Conservation (phyloP, 2,329 filamentous ascomycete genomes). For the Alternaria angustiovoidea region DNA sequence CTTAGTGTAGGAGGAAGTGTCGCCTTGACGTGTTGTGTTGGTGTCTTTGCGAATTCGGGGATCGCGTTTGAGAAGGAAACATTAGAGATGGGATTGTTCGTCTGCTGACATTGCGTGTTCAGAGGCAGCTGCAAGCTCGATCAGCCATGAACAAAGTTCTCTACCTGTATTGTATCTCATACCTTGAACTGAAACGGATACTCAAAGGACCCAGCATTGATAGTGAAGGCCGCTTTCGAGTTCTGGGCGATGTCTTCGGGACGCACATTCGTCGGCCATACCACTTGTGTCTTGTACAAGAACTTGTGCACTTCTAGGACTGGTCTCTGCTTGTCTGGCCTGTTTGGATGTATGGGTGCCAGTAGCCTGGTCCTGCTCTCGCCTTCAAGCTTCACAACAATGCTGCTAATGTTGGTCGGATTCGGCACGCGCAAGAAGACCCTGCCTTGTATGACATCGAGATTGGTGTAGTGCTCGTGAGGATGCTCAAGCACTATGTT, state of each 20-base stretch:
- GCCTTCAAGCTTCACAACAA: slow-evolving; percentile 84
- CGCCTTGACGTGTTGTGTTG: slow-evolving; percentile 75
- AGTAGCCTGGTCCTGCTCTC: slow-evolving; percentile 74
- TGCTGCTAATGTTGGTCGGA: slow-evolving; percentile 58
- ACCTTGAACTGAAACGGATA: slow-evolving; percentile 83
- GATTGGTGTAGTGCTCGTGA: slow-evolving; percentile 79
- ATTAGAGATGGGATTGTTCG: slow-evolving; percentile 50
- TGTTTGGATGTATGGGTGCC: slow-evolving; percentile 55
- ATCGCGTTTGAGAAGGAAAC: slow-evolving; percentile 55
- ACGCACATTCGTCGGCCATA: slow-evolving; percentile 69
- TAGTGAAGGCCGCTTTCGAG: slow-evolving; percentile 61
- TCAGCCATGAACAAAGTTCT: slow-evolving; percentile 1
- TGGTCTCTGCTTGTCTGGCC: slow-evolving; percentile 54
- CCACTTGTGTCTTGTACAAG: slow-evolving; percentile 74
- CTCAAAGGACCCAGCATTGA: slow-evolving; percentile 74
- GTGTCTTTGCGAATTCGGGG: slow-evolving; percentile 56
- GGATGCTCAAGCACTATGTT: slow-evolving; percentile 70
- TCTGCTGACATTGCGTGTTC: slow-evolving; percentile 71
- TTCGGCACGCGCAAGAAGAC: slow-evolving; percentile 56
- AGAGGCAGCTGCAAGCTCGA: slow-evolving; percentile 59
- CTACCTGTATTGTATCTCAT: slow-evolving; percentile 41
- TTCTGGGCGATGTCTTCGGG: slow-evolving; percentile 50
- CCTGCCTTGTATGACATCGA: slow-evolving; percentile 73
- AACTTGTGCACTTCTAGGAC: slow-evolving; percentile 67
- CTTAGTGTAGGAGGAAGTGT: slow-evolving; percentile 88